phyloP scores from a whole-genome alignment of 306 rosid genomes.

The Rosa rugosa region DNA sequence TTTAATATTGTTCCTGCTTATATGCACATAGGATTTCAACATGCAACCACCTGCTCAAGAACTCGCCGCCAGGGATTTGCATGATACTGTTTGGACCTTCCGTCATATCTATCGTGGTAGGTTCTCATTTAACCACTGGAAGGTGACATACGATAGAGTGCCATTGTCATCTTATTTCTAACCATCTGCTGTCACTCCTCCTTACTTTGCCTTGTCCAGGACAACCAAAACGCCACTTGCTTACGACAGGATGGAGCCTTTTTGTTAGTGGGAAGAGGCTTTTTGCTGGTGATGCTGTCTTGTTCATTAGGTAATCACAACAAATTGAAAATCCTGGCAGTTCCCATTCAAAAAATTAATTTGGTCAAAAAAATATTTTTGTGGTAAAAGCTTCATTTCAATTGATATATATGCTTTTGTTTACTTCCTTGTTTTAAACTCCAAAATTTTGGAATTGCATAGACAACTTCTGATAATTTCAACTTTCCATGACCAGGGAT shows the following conservation, averaged over 20 bases:
- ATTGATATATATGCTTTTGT: neutral
- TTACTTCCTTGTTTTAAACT: conserved; percentile 6
- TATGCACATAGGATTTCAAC: conserved; percentile 58
- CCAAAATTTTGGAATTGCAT: neutral
- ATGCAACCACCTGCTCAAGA: conserved; percentile 99
- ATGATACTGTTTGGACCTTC: conserved; percentile 80
- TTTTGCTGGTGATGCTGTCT: conserved; percentile 90
- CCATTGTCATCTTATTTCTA: conserved; percentile 11
- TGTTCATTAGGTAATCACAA: conserved; percentile 70
- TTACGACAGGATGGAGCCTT: conserved; percentile 97
- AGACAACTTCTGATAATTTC: conserved; percentile 1
- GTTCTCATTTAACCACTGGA: conserved; percentile 9
- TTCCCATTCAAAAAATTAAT: neutral
- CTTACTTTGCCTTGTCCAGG: conserved; percentile 44
- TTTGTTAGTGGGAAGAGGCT: conserved; percentile 93
- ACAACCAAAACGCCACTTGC: conserved; percentile 97
- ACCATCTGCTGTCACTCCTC: conserved; percentile 1
- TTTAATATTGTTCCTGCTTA: conserved; percentile 28
- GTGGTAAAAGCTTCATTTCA: neutral
- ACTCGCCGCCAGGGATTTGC: conserved; percentile 83
- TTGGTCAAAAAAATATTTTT: neutral
- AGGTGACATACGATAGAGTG: neutral
- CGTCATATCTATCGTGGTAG: conserved; percentile 96
- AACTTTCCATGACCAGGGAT: conserved; percentile 54
- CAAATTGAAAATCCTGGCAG: conserved; percentile 3